phyloP scores from a whole-genome alignment of 352 stramenopile genomes.

The Phytopythium cucurbitacearum region DNA sequence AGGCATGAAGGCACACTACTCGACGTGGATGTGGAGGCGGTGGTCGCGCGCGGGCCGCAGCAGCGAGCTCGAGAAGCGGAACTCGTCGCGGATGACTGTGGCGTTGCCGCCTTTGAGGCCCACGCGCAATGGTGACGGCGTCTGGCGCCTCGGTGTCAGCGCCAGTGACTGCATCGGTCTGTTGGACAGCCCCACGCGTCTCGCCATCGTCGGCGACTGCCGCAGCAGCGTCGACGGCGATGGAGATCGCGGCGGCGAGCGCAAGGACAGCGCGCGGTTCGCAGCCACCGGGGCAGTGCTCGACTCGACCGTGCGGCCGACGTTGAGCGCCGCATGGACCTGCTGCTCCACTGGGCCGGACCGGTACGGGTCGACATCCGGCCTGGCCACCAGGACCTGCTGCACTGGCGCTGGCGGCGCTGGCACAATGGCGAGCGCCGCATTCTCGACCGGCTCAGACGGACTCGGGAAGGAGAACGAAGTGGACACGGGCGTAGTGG shows the following conservation, averaged over 20 bases:
- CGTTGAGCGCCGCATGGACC: conserved; percentile 32
- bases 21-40: conserved; percentile 1
- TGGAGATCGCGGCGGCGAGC: not conserved
- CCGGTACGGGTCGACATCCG: conserved; percentile 58
- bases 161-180: conserved; percentile 11
- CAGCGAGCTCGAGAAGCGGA: conserved; percentile 17
- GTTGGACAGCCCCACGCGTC: conserved; percentile 12
- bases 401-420: too few relatives aligned
- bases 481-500: too few relatives aligned
- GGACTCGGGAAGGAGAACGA: too few relatives aligned
- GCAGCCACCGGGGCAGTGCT: conserved; percentile 7
- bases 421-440: too few relatives aligned
- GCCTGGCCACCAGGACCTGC: conserved; percentile 31
- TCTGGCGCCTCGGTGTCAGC: conserved; percentile 2
- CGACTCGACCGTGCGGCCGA: not conserved
- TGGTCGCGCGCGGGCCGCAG: conserved; percentile 5
- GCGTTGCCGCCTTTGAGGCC: not conserved
- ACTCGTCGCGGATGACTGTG: conserved; percentile 4
- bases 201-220: conserved; percentile 11
- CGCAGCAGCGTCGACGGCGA: conserved; percentile 5
- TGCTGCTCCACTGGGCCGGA: conserved; percentile 48
- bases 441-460: too few relatives aligned
- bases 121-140: not conserved
- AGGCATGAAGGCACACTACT: not conserved
- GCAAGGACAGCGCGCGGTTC: conserved; percentile 9